Evolutionary conservation across 352 stramenopile genomes (phyloP).

Genomic region (Pythium chondricola): DNA sequence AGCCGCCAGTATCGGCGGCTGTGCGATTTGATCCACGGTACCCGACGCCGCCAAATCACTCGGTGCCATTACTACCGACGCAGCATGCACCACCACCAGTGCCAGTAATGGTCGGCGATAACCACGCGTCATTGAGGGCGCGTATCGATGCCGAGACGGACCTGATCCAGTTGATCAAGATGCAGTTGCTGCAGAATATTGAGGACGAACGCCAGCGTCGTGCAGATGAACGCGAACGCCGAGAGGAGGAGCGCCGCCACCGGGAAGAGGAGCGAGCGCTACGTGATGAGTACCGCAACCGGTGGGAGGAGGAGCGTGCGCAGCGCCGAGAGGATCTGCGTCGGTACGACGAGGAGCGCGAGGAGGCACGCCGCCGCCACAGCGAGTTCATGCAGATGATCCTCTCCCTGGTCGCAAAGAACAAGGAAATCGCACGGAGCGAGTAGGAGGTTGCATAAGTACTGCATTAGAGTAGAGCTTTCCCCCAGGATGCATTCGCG

Average conservation of each 20-base stretch:
- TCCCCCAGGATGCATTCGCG: not conserved
- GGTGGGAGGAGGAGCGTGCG: slow-evolving; percentile 17
- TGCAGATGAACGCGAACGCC: slow-evolving; percentile 9
- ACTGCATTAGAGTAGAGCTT: not conserved
- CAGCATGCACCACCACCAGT: too few species aligned
- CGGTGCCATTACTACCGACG: too few species aligned
- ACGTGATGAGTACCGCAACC: slow-evolving; percentile 16
- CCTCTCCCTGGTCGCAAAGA: slow-evolving; percentile 11
- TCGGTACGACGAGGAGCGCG: slow-evolving; percentile 13
- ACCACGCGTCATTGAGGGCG: too few species aligned
- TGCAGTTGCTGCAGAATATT: slow-evolving; percentile 15
- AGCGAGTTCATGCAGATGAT: slow-evolving; percentile 20
- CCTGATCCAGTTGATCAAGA: slow-evolving; percentile 18
- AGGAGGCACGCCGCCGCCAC: slow-evolving; percentile 12
- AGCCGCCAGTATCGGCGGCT: too few species aligned
- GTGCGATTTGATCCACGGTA: too few species aligned
- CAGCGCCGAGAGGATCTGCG: slow-evolving; percentile 14
- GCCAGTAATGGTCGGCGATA: too few species aligned
- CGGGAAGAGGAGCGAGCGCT: slow-evolving; percentile 12
- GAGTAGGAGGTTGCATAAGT: not conserved
- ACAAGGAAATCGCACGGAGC: not conserved
- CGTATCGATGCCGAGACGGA: too few species aligned
- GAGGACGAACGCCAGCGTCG: slow-evolving; percentile 14
- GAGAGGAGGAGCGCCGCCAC: slow-evolving; percentile 12
- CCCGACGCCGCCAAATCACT: too few species aligned